phyloP scores from a whole-genome alignment of 1,284 basidiomycete genomes.

The Fereydounia khargensis region DNA sequence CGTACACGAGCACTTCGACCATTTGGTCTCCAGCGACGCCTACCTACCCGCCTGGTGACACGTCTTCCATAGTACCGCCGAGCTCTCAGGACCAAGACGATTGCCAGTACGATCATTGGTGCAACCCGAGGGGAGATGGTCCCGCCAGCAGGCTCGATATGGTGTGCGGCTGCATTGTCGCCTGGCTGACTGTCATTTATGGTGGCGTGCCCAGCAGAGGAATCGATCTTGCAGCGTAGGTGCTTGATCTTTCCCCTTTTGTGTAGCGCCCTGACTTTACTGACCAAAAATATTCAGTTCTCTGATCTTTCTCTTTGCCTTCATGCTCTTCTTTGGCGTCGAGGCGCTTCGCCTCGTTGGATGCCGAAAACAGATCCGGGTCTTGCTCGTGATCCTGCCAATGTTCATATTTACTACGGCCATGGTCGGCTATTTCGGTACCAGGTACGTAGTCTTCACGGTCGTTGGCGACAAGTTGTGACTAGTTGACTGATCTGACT shows the following conservation, averaged over 20 bases:
- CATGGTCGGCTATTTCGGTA: not conserved
- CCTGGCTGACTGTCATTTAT: slow-evolving; percentile 16
- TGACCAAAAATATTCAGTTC: slow-evolving; percentile 4
- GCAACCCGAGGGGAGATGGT: not conserved
- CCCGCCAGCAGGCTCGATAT: not conserved
- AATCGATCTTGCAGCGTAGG: slow-evolving; percentile 24
- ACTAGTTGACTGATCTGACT: not conserved
- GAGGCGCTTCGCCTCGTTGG: slow-evolving; percentile 9
- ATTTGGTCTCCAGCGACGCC: not conserved
- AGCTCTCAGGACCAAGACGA: not conserved
- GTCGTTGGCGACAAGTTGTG: not conserved
- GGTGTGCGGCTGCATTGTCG: slow-evolving; percentile 9
- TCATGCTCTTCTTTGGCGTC: slow-evolving; percentile 10
- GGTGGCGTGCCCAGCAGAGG: slow-evolving; percentile 17
- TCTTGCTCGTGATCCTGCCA: slow-evolving; percentile 1
- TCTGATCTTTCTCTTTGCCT: slow-evolving; percentile 21
- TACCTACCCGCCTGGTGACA: not conserved
- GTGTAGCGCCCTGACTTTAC: not conserved
- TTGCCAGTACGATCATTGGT: not conserved
- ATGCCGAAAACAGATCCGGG: slow-evolving; percentile 5
- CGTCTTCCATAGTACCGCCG: slow-evolving; percentile 12
- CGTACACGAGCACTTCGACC: not conserved
- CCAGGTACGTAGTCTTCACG: no score
- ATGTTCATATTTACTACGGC: not conserved
- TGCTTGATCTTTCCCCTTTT: not conserved